Conservation (phyloP, 768 basidiomycete genomes). For the Tulasnella calospora region DNA sequence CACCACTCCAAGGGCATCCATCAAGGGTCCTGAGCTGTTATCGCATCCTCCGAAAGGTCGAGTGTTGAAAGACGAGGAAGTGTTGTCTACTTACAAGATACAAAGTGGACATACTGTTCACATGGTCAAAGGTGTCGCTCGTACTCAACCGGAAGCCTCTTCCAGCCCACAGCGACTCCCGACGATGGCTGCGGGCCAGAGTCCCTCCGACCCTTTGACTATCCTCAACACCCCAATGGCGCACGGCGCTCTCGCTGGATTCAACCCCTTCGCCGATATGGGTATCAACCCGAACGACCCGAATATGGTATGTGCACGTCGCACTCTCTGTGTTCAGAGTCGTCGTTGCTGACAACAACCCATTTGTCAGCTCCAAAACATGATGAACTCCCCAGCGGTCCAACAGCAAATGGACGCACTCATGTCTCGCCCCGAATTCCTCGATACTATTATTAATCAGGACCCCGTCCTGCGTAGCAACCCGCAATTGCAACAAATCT, state of each 20-base stretch:
- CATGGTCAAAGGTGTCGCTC: constrained; percentile 83
- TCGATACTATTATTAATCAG: constrained; percentile 54
- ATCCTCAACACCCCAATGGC: constrained; percentile 73
- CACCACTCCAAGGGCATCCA: neutral
- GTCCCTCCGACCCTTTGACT: constrained; percentile 78
- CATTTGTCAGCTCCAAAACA: constrained; percentile 58
- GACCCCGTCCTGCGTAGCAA: constrained; percentile 64
- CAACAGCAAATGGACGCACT: constrained; percentile 80
- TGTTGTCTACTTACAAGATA: constrained; percentile 81
- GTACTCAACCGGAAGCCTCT: constrained; percentile 35
- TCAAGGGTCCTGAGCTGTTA: neutral
- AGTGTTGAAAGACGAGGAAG: constrained; percentile 83
- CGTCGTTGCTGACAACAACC: neutral
- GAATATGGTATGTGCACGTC: constrained; percentile 64
- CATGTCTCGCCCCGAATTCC: constrained; percentile 81
- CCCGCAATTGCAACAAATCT: constrained; percentile 72
- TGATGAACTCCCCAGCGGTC: constrained; percentile 83
- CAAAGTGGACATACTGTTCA: constrained; percentile 80
- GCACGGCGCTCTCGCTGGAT: constrained; percentile 72
- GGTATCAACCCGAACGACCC: constrained; percentile 90
- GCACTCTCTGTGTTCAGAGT: too few relatives aligned
- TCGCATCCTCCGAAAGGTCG: constrained; percentile 45
- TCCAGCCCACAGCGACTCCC: constrained; percentile 61
- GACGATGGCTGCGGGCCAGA: constrained; percentile 87
- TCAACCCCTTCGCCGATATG: constrained; percentile 90